These are phyloP conservation scores for Claviceps sp. DNA, from an alignment of 2,329 filamentous ascomycete species.

Conservation along the genomic window DNA sequence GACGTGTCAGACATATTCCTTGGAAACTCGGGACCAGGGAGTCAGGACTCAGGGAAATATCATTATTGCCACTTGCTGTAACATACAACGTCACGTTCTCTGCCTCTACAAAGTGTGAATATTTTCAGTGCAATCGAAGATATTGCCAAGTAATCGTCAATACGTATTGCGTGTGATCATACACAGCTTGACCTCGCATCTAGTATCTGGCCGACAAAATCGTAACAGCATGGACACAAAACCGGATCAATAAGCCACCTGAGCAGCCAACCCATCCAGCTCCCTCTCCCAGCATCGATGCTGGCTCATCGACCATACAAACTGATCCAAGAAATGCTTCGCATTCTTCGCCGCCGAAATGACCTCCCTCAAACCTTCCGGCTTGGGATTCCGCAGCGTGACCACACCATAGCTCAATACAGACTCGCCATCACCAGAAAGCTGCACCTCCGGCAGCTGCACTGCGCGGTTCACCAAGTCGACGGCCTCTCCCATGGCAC, in stretches of 20 bases:
- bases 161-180: too few species aligned
- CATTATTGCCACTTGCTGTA: too few species aligned
- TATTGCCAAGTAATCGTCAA: too few species aligned
- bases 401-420: constrained; percentile 64
- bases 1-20: too few species aligned
- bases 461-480: constrained; percentile 42
- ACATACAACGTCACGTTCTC: too few species aligned
- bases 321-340: constrained; percentile 56
- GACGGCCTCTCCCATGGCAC: constrained; percentile 59
- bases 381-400: constrained; percentile 41
- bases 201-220: too few species aligned
- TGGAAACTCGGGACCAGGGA: too few species aligned
- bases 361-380: constrained; percentile 47
- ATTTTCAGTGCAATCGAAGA: too few species aligned
- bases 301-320: constrained; percentile 54
- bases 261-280: constrained; percentile 50
- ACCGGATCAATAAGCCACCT: constrained; percentile 51
- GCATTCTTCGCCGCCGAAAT: constrained; percentile 53
- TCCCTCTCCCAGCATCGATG: constrained; percentile 67
- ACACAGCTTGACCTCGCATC: too few species aligned
- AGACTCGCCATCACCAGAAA: constrained; percentile 33
- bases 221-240: too few species aligned
- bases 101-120: too few species aligned
- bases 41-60: too few species aligned
- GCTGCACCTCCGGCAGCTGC: constrained; percentile 25